Base-by-base conservation (phyloP, 176 grass and related monocot genomes). In the Coix lacrymajobi region DNA sequence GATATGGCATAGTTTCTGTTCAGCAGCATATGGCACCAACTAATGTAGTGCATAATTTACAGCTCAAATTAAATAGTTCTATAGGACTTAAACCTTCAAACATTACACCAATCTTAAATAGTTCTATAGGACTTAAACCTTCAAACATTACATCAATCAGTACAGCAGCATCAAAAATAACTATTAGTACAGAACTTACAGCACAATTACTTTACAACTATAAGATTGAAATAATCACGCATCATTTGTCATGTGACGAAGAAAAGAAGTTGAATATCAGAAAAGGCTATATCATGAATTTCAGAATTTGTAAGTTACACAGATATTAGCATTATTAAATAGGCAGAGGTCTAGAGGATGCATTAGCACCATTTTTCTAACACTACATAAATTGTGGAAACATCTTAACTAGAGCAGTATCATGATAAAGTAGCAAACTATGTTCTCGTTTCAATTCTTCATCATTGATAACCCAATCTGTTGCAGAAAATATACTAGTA, bases 381-480 rank as follows among this genome's bases (percentile, higher is more conserved):
- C 1, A 7, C 54, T 38, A 73, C 41, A 78, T 17, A 62, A 71
- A 69, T 14, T 71, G 20, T 69, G 39, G 38, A 74, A 24, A 79
- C 63, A n/a, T 48, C 61, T 57, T 73, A 79, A 84, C 40, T 63
- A 77, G 48, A 63, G 4, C 20, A 67, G 20, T 51, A 51, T 13
- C n/a, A 56, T 1, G 25, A 34, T 14, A 57, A 84, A 67, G 33
- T 83, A 49, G 54, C 12, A 72, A 83, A 43, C 14, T 19, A 67
- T 84, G 9, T 33, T 75, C 26, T 51, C 40, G 2, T 71, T 32
- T 43, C 1, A 16, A 62, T 71, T 81, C n/a, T 62, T 62, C 69
- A 61, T 62, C 69, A 61, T 41, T 89, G n/a, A 80, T 75, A 60
- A 73, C 6, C 11, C 33, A 66, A 19, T 75, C 8, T 70, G 37